Evolutionary conservation across 2,329 filamentous ascomycete species (phyloP).

Genomic region (Colletotrichum cordylinicola): DNA sequence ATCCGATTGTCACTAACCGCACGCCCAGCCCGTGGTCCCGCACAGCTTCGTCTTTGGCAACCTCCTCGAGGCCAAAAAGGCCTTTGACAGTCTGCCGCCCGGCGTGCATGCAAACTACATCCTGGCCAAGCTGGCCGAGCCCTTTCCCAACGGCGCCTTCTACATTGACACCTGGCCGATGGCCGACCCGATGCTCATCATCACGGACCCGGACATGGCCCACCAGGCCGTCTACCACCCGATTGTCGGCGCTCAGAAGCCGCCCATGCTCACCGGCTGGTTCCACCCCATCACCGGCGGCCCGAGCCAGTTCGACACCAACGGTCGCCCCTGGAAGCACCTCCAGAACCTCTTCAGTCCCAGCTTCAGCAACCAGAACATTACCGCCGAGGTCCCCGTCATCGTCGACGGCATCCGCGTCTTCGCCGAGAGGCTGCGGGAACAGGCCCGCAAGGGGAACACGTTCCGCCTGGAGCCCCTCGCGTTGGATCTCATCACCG

Average conservation of each 20-base stretch:
- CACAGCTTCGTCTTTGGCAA: conserved; percentile 34
- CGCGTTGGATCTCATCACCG: conserved; percentile 34
- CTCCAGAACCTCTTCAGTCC: conserved; percentile 33
- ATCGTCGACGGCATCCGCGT: conserved; percentile 32
- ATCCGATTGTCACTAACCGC: not conserved
- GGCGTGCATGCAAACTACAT: conserved; percentile 9
- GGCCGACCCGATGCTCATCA: conserved; percentile 28
- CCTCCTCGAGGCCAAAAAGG: conserved; percentile 33
- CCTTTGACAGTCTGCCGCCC: conserved; percentile 16
- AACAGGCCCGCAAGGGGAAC: conserved; percentile 21
- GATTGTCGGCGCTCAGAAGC: conserved; percentile 30
- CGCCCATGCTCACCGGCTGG: conserved; percentile 30
- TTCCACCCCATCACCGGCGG: conserved; percentile 36
- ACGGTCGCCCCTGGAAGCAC: conserved; percentile 33
- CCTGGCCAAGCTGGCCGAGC: not conserved
- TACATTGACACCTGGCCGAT: conserved; percentile 36
- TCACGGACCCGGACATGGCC: conserved; percentile 34
- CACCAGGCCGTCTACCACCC: conserved; percentile 33
- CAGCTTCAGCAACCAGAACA: conserved; percentile 36
- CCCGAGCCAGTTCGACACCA: conserved; percentile 35
- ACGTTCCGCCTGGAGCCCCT: conserved; percentile 30
- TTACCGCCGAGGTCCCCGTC: conserved; percentile 32
- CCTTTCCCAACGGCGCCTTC: conserved; percentile 30
- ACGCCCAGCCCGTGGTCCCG: conserved; percentile 30
- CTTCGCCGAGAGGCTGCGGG: conserved; percentile 30